Evolutionary conservation across 2,329 filamentous ascomycete genomes (phyloP).

Genomic region (Aureobasidium zeae): DNA sequence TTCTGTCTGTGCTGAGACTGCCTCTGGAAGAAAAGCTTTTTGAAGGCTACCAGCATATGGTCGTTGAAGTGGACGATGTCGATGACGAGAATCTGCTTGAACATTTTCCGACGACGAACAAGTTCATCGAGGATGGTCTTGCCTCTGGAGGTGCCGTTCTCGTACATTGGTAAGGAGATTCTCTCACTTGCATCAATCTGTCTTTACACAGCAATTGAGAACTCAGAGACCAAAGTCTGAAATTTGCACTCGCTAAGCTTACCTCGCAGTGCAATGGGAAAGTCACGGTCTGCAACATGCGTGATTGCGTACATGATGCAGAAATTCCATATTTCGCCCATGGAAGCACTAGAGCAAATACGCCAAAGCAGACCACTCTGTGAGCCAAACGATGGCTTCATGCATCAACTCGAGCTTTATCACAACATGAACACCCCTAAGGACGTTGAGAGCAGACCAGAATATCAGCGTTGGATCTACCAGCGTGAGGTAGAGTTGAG

Average conservation of each 20-base stretch:
- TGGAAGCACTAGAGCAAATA: constrained; percentile 61
- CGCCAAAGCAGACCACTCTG: constrained; percentile 64
- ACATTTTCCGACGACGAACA: constrained; percentile 67
- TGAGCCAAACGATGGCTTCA: constrained; percentile 87
- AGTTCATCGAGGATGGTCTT: constrained; percentile 74
- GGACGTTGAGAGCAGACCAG: constrained; percentile 57
- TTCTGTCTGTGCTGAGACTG: constrained; percentile 71
- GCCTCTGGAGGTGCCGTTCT: constrained; percentile 52
- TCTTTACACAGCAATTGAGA: too few species aligned
- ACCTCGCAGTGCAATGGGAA: constrained; percentile 87
- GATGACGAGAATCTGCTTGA: constrained; percentile 80
- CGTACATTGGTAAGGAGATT: constrained; percentile 65
- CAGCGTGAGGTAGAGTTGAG: constrained; percentile 56
- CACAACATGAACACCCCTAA: constrained; percentile 75
- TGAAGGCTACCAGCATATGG: constrained; percentile 59
- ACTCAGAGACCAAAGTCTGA: too few species aligned
- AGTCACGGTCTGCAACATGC: constrained; percentile 80
- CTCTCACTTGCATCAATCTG: too few species aligned
- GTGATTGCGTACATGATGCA: constrained; percentile 77
- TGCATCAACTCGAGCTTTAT: constrained; percentile 78
- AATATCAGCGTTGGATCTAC: constrained; percentile 74
- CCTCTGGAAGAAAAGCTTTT: constrained; percentile 48
- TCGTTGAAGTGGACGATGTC: constrained; percentile 81
- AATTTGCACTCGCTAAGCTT: too few species aligned
- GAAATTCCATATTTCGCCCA: constrained; percentile 40